Evolutionary conservation across 2,329 filamentous ascomycete species (phyloP).

Genomic region (Fusarium lateritium): DNA sequence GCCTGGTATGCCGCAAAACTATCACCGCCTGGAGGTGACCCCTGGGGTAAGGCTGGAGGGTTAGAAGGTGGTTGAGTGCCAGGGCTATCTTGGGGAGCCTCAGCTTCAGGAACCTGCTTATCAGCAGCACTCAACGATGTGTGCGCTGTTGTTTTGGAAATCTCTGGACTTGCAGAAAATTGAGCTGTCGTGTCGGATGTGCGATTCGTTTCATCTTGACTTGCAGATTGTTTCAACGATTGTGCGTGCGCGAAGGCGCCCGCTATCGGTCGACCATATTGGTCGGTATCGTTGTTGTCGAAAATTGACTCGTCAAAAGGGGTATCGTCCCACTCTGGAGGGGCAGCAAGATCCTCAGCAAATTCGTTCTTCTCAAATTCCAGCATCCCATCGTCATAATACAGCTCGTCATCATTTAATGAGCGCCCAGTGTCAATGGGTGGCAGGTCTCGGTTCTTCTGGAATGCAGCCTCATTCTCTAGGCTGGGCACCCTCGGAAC

Average conservation of each 20-base stretch:
- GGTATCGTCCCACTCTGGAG: constrained; percentile 63
- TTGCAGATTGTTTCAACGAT: constrained; percentile 58
- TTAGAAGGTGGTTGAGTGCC: constrained; percentile 22
- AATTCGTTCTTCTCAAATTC: constrained; percentile 62
- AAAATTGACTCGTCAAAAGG: constrained; percentile 82
- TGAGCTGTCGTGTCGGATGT: constrained; percentile 64
- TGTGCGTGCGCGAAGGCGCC: constrained; percentile 70
- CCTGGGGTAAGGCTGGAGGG: constrained; percentile 21
- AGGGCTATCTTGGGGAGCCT: constrained; percentile 20
- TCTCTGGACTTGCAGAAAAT: constrained; percentile 61
- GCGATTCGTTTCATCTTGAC: constrained; percentile 54
- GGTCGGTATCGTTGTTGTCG: constrained; percentile 76
- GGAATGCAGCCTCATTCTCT: constrained; percentile 43
- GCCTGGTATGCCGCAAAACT: constrained; percentile 80
- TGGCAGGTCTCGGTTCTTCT: constrained; percentile 41
- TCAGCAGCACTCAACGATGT: constrained; percentile 63
- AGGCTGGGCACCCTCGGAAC: constrained; percentile 31
- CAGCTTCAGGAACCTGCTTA: constrained; percentile 28
- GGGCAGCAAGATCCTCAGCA: constrained; percentile 60
- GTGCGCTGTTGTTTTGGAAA: constrained; percentile 65
- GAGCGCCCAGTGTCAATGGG: constrained; percentile 23
- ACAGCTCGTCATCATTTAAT: constrained; percentile 72
- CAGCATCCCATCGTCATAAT: constrained; percentile 76
- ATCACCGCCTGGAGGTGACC: constrained; percentile 29
- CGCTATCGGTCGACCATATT: constrained; percentile 72